Evolutionary conservation across 208 protist species (phyloP).

Genomic region (Leishmania martiniquensis): DNA sequence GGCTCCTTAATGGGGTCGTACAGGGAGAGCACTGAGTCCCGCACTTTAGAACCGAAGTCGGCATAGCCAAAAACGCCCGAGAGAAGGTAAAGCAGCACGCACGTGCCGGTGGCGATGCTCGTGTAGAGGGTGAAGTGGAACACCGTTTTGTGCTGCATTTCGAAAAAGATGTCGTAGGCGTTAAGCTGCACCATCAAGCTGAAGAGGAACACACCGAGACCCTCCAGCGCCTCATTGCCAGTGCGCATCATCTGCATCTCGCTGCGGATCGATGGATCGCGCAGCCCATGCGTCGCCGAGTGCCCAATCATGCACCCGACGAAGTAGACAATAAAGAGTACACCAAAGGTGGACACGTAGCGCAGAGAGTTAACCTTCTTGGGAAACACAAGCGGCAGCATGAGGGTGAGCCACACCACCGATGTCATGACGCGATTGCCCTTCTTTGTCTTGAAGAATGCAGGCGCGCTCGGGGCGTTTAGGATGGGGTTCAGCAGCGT

Average conservation of each 20-base stretch:
- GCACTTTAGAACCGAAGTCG: constrained; percentile 52
- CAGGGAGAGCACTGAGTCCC: constrained; percentile 43
- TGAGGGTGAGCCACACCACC: constrained; percentile 51
- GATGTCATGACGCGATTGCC: constrained; percentile 55
- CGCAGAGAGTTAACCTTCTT: constrained; percentile 74
- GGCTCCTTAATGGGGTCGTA: constrained; percentile 57
- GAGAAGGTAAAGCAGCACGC: constrained; percentile 56
- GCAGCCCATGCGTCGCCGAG: constrained; percentile 35
- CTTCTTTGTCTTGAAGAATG: constrained; percentile 35
- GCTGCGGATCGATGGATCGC: constrained; percentile 30
- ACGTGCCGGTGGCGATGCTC: constrained; percentile 39
- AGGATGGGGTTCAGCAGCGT: constrained; percentile 50
- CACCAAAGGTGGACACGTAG: constrained; percentile 61
- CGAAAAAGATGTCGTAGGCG: constrained; percentile 53
- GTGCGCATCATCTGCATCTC: constrained; percentile 36
- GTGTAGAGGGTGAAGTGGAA: constrained; percentile 40
- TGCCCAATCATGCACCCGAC: constrained; percentile 59
- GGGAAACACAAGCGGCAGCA: constrained; percentile 68
- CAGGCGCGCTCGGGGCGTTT: constrained; percentile 19
- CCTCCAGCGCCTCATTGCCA: constrained; percentile 54
- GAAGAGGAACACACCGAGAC: constrained; percentile 58
- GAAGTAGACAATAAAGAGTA: constrained; percentile 71
- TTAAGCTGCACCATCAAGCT: constrained; percentile 42
- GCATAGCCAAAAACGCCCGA: constrained; percentile 66
- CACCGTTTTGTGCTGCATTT: constrained; percentile 53